Percentiles rank a stretch among this genome's conserved stretches.
Evolutionary conservation across 441 rosid species (phyloP).

Genomic region (Biscutella auriculata): DNA sequence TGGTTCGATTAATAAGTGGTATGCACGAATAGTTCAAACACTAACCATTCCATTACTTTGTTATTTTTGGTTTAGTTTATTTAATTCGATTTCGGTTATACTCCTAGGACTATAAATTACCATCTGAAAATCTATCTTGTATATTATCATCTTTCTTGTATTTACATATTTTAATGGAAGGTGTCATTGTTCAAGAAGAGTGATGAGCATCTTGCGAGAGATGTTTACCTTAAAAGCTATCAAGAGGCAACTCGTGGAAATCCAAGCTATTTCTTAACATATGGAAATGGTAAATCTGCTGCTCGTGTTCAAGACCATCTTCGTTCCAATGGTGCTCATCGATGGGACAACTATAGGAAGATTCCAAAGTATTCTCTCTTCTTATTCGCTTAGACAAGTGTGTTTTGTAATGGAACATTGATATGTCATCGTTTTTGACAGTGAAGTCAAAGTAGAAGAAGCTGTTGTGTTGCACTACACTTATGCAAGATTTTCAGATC

Average conservation of each 20-base stretch:
- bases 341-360: conserved; percentile 87
- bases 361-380: conserved; percentile 37
- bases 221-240: conserved; percentile 58
- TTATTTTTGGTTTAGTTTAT: too few species aligned
- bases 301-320: conserved; percentile 83
- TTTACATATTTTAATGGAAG: conserved; percentile 19
- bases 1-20: too few species aligned
- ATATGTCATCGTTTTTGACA: conserved; percentile 12
- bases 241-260: conserved; percentile 71
- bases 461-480: conserved; percentile 78
- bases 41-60: too few species aligned
- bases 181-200: conserved; percentile 91
- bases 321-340: conserved; percentile 90
- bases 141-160: neutral
- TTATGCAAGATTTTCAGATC: conserved; percentile 70
- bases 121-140: too few species aligned
- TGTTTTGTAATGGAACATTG: neutral
- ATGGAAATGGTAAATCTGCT: conserved; percentile 85
- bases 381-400: neutral
- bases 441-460: conserved; percentile 53
- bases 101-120: too few species aligned
- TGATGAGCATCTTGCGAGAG: conserved; percentile 67
- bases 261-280: conserved; percentile 77
- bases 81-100: too few species aligned
- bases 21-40: too few species aligned